Evolutionary conservation across 768 basidiomycete genomes (phyloP).

Genomic region (Mycena crocata): DNA sequence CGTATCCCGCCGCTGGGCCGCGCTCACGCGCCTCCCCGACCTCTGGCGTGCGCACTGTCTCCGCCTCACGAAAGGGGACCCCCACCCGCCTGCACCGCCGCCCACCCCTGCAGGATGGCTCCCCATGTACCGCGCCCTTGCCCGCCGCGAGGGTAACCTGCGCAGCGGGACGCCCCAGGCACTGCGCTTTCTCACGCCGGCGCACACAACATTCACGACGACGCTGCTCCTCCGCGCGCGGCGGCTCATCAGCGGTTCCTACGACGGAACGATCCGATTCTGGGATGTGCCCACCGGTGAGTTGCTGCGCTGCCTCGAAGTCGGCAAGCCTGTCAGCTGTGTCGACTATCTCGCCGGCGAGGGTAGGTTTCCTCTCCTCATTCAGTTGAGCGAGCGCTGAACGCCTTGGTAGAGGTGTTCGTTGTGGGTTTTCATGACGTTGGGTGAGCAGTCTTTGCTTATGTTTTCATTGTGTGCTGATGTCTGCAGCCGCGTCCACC

Average conservation of each 20-base stretch:
- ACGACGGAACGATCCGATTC: constrained; percentile 92
- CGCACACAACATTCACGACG: constrained; percentile 91
- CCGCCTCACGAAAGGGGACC: constrained; percentile 78
- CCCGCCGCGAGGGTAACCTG: constrained; percentile 90
- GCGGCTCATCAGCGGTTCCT: constrained; percentile 87
- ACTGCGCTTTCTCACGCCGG: constrained; percentile 76
- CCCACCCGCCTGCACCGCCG: constrained; percentile 72
- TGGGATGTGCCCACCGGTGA: constrained; percentile 82
- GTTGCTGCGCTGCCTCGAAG: constrained; percentile 79
- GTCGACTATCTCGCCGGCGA: constrained; percentile 88
- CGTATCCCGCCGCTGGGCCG: constrained; percentile 56
- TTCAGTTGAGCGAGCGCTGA: not conserved
- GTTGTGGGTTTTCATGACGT: constrained; percentile 95
- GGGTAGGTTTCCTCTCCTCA: constrained; percentile 53
- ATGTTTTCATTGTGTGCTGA: not conserved
- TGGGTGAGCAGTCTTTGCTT: constrained; percentile 62
- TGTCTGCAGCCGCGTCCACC: constrained; percentile 79
- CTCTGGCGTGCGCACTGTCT: constrained; percentile 85
- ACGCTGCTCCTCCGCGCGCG: constrained; percentile 83
- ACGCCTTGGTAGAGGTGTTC: constrained; percentile 72
- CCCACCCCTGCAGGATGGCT: constrained; percentile 79
- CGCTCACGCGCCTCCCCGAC: constrained; percentile 68
- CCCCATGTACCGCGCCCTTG: constrained; percentile 81
- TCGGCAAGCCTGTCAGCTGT: constrained; percentile 92
- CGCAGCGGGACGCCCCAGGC: constrained; percentile 78